These are phyloP conservation scores for Pichia manshurica DNA, from an alignment of 805 yeast genomes.

Conservation along the genomic window DNA sequence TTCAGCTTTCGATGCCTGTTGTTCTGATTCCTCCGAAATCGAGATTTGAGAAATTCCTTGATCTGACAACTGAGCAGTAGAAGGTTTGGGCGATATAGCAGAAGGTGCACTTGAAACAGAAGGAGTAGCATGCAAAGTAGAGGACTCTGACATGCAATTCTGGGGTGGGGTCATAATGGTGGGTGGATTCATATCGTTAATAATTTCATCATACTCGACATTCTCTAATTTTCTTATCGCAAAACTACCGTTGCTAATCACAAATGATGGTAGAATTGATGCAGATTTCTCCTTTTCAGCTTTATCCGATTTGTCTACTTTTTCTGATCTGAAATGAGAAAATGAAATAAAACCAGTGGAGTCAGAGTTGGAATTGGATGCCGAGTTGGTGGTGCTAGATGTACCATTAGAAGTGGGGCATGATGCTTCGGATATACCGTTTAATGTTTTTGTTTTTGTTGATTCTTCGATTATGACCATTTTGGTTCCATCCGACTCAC, in stretches of 20 bases:
- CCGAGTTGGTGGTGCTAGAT: neutral
- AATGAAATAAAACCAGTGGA: slow-evolving; percentile 1
- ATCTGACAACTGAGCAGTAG: neutral
- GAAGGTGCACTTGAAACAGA: neutral
- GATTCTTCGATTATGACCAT: slow-evolving; percentile 28
- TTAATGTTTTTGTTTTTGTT: neutral
- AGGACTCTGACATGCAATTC: neutral
- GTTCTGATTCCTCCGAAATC: neutral
- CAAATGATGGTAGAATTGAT: slow-evolving; percentile 23
- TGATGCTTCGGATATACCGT: too few relatives aligned
- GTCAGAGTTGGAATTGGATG: neutral
- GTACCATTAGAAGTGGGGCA: too few relatives aligned
- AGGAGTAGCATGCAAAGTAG: neutral
- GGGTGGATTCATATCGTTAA: slow-evolving; percentile 10
- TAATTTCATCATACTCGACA: slow-evolving; percentile 21
- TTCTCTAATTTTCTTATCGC: slow-evolving; percentile 27
- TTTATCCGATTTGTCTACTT: neutral
- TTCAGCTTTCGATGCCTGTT: neutral
- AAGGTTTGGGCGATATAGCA: neutral
- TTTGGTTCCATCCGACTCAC: slow-evolving; percentile 12
- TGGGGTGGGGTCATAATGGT: neutral
- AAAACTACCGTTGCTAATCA: slow-evolving; percentile 24
- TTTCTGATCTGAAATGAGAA: slow-evolving; percentile 10
- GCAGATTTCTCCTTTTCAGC: slow-evolving; percentile 13
- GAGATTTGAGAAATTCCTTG: neutral